These are phyloP conservation scores for Malassezia globosa DNA, from an alignment of 1,284 basidiomycete species.

Conservation along the genomic window DNA sequence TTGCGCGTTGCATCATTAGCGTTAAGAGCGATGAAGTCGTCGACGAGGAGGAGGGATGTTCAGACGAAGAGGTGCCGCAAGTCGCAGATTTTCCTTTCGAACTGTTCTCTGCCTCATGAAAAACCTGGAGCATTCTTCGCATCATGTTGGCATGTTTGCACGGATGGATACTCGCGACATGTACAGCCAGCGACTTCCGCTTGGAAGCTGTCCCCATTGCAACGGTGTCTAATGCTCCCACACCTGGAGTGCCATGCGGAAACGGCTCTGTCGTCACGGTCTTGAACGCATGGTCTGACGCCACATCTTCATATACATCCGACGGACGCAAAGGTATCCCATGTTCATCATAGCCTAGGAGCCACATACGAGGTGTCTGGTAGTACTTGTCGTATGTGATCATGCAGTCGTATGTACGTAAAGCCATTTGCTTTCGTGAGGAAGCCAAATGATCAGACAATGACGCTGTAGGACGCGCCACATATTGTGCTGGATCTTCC, in stretches of 20 bases:
- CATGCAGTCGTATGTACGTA: constrained; percentile 97
- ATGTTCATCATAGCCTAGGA: constrained; percentile 43
- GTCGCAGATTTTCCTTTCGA: too few relatives aligned
- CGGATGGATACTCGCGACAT: constrained; percentile 68
- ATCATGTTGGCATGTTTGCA: constrained; percentile 98
- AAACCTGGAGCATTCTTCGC: constrained; percentile 98
- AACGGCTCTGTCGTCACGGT: constrained; percentile 98
- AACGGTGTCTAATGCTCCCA: constrained; percentile 15
- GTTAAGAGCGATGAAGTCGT: constrained; percentile 54
- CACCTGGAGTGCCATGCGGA: constrained; percentile 67
- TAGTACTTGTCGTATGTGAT: constrained; percentile 87
- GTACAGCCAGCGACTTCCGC: constrained; percentile 4
- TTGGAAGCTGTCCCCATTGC: neutral
- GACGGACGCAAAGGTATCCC: constrained; percentile 52
- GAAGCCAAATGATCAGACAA: neutral
- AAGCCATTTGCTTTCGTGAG: neutral
- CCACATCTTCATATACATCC: constrained; percentile 94
- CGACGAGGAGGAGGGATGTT: too few relatives aligned
- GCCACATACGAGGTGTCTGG: constrained; percentile 43
- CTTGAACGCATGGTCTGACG: constrained; percentile 92
- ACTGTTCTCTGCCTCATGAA: constrained; percentile 61
- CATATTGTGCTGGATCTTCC: constrained; percentile 9
- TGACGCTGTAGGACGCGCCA: neutral
- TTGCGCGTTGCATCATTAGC: constrained; percentile 60
- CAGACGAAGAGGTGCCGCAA: constrained; percentile 62